These are phyloP conservation scores for Porogramme epimiltina DNA, from an alignment of 1,284 basidiomycete species.

Conservation along the genomic window DNA sequence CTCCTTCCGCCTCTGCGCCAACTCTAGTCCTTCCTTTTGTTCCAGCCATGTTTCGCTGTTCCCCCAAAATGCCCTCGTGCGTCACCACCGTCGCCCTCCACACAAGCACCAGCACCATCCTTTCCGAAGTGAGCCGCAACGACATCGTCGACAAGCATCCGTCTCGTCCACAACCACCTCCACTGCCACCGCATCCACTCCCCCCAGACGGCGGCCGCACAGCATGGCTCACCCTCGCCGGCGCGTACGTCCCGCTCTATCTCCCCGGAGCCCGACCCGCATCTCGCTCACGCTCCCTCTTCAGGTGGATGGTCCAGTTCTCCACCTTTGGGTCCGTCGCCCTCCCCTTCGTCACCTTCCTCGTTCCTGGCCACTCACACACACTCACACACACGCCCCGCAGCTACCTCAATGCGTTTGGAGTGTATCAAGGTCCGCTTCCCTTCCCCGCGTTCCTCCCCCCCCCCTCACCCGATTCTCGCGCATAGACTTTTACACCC, in stretches of 20 bases:
- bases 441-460: background rate
- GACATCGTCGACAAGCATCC: constrained; percentile 17
- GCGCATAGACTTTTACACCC: constrained; percentile 45
- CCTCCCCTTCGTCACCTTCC: background rate
- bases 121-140: constrained; percentile 14
- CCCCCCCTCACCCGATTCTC: background rate
- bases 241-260: constrained; percentile 14
- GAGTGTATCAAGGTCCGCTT: constrained; percentile 22
- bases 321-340: constrained; percentile 19
- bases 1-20: background rate
- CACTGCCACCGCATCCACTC: background rate
- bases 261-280: background rate
- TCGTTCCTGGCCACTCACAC: background rate
- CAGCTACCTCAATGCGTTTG: constrained; percentile 25
- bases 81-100: constrained; percentile 3
- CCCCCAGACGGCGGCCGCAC: constrained; percentile 16
- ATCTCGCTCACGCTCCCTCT: background rate
- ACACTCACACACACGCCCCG: background rate
- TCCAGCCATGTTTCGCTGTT: background rate
- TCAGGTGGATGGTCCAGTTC: constrained; percentile 24
- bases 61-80: background rate
- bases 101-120: constrained; percentile 12
- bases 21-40: background rate
- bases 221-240: constrained; percentile 22
- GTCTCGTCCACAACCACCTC: background rate